Evolutionary conservation across 352 stramenopile genomes (phyloP), one percentile per base, ranked within the genome.

Genomic region (Hyphochytrium catenoides): DNA sequence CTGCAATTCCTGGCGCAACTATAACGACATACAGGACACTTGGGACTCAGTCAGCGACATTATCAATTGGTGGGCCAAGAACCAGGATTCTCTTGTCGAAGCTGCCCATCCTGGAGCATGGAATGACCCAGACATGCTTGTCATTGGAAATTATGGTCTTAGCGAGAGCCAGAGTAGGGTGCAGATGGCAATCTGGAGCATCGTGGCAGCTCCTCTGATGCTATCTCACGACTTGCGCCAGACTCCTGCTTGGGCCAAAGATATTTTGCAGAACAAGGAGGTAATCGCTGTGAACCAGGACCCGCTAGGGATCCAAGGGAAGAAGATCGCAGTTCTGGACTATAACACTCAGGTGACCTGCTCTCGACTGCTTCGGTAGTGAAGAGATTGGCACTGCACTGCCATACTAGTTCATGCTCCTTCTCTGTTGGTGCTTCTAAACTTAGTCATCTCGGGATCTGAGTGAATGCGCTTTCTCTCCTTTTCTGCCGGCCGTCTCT

Each of bases 1-100:
- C 36, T 57, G 50, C 47, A 50, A 61, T 43, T 22, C 50, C 23
- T 60, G 50, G 50, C 38, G 51, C 14, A 51, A 57, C 31, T 59
- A 19, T 14, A 27, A 51, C 41, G 51, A 59, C 49, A 53, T 59
- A 26, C 42, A 53, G 33, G 36, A 41, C 34, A 31, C 41, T 22
- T 59, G 51, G 51, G 41, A 16, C 17, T 47, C 18, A 2, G 42
- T 59, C 19, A 25, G 21, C 26, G 24, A 20, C 21, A 55, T 59
- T 31, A 54, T 57, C 25, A 41, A 53, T 14, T 42, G 41, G 30
- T 59, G 47, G 29, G 50, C 41, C 24, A 23, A 57, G 12, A 36
- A 55, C 46, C 16, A 36, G 11, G 41, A 43, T 35, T 16, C 26
- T 17, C 46, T 59, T n/a, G 27, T 37, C 20, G 4, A 31, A 11